These are phyloP conservation scores for Verticillium albo-atrum DNA, from an alignment of 2,329 filamentous ascomycete genomes.

Conservation along the genomic window DNA sequence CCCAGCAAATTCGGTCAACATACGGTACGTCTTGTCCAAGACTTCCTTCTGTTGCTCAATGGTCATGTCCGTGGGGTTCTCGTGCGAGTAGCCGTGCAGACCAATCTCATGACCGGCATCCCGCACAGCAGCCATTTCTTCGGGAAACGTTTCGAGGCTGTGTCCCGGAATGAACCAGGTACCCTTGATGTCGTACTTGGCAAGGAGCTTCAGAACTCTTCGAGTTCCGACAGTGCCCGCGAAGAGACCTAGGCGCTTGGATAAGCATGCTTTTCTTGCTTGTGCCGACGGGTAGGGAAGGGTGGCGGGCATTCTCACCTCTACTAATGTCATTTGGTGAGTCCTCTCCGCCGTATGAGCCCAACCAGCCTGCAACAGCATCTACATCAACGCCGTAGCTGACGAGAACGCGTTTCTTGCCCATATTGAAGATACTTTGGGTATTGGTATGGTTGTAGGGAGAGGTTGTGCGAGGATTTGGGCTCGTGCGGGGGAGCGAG, in stretches of 20 bases:
- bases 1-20: constrained; percentile 64
- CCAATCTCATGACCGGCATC: constrained; percentile 46
- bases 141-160: constrained; percentile 43
- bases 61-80: constrained; percentile 69
- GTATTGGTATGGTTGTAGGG: not conserved
- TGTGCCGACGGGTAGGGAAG: too few species aligned
- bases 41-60: constrained; percentile 72
- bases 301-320: constrained; percentile 34
- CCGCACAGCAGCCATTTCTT: constrained; percentile 36
- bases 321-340: constrained; percentile 67
- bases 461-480: not conserved
- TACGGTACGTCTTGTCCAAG: constrained; percentile 67
- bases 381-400: constrained; percentile 71
- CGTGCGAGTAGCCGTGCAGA: constrained; percentile 70
- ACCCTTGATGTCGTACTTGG: constrained; percentile 68
- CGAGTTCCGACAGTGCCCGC: constrained; percentile 64
- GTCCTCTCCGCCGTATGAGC: constrained; percentile 70
- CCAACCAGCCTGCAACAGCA: constrained; percentile 72
- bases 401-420: constrained; percentile 30
- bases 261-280: not conserved
- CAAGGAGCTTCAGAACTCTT: constrained; percentile 65
- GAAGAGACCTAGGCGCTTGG: constrained; percentile 47
- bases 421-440: constrained; percentile 26
- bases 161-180: constrained; percentile 49
- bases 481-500: not conserved